phyloP scores from a whole-genome alignment of 768 basidiomycete genomes.

The Agaricus blazei region DNA sequence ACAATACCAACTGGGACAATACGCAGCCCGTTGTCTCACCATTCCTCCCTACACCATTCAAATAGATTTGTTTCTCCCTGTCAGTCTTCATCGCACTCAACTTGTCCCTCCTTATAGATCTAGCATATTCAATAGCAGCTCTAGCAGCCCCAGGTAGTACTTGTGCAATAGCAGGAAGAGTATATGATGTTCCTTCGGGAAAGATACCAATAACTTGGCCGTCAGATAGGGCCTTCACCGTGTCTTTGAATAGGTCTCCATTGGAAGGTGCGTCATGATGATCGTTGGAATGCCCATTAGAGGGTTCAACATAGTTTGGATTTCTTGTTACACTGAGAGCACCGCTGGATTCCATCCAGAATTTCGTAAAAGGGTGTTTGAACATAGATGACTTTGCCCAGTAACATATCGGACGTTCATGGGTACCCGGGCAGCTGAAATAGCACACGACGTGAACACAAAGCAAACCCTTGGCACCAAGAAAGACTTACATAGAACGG shows the following conservation, averaged over 20 bases:
- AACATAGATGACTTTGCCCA: slow-evolving; percentile 76
- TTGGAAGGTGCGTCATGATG: slow-evolving; percentile 17
- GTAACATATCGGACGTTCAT: slow-evolving; percentile 51
- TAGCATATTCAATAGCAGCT: slow-evolving; percentile 66
- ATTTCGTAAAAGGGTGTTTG: slow-evolving; percentile 44
- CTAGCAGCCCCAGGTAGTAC: slow-evolving; percentile 61
- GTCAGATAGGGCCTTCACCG: slow-evolving; percentile 47
- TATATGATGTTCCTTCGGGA: slow-evolving; percentile 57
- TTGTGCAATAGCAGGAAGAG: slow-evolving; percentile 40
- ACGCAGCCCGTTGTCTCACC: slow-evolving; percentile 23
- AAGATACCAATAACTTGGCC: slow-evolving; percentile 65
- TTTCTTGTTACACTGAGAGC: slow-evolving; percentile 71
- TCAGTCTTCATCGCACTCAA: slow-evolving; percentile 3
- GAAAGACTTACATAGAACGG: slow-evolving; percentile 30
- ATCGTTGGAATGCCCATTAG: neutral
- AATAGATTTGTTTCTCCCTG: slow-evolving; percentile 6
- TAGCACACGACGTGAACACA: neutral
- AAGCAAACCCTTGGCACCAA: neutral
- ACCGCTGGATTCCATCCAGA: slow-evolving; percentile 54
- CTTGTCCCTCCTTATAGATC: slow-evolving; percentile 23
- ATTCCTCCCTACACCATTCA: slow-evolving; percentile 16
- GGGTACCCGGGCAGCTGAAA: slow-evolving; percentile 51
- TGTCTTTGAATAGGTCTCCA: slow-evolving; percentile 47
- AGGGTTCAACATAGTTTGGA: slow-evolving; percentile 32
- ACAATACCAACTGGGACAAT: slow-evolving; percentile 65